Evolutionary conservation across 2,329 filamentous ascomycete species (phyloP).

Genomic region (Sarocladium strictum): DNA sequence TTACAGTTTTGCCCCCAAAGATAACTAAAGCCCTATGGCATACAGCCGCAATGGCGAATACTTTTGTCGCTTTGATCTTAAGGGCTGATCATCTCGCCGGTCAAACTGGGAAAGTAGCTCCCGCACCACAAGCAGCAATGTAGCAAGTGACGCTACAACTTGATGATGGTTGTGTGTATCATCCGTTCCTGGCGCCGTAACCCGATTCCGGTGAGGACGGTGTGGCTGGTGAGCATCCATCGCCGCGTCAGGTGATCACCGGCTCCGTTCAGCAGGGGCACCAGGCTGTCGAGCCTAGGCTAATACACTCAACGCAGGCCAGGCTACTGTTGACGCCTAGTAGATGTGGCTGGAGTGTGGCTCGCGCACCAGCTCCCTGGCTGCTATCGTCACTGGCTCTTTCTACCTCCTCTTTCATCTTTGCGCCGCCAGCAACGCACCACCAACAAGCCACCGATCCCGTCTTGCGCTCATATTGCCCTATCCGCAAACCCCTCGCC

Average conservation of each 20-base stretch:
- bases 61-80: too few species aligned
- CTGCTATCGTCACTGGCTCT: slow-evolving; percentile 3
- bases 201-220: slow-evolving; percentile 1
- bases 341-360: slow-evolving; percentile 2
- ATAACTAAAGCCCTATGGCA: too few species aligned
- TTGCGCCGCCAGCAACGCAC: background rate
- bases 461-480: background rate
- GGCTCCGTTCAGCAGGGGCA: background rate
- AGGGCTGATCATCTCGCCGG: too few species aligned
- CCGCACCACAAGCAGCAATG: too few species aligned
- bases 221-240: background rate
- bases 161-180: too few species aligned
- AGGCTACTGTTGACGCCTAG: background rate
- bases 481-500: background rate
- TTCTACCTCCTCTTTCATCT: slow-evolving; percentile 8
- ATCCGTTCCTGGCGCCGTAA: background rate
- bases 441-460: background rate
- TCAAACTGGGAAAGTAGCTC: too few species aligned
- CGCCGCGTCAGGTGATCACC: background rate
- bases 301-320: too few species aligned
- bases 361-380: background rate
- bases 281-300: too few species aligned
- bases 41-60: too few species aligned
- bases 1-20: too few species aligned
- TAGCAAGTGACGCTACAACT: too few species aligned